These are phyloP conservation scores for Peronosclerospora sorghi DNA, from an alignment of 352 stramenopile species.

Conservation along the genomic window DNA sequence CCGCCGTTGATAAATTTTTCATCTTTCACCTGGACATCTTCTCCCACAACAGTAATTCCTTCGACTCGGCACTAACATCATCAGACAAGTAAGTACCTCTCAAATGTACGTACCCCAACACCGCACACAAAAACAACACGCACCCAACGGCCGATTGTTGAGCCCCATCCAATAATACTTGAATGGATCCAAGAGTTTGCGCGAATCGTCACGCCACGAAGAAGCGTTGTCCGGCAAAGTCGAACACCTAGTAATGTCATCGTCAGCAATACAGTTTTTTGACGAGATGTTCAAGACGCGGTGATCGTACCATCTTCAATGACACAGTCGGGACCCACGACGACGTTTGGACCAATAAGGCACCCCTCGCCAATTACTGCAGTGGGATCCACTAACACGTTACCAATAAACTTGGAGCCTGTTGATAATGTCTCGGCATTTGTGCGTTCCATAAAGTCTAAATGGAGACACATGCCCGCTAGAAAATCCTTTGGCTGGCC, in stretches of 20 bases:
- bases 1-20: slow-evolving; percentile 85
- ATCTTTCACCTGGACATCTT: slow-evolving; percentile 83
- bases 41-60: slow-evolving; percentile 73
- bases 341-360: slow-evolving; percentile 78
- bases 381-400: slow-evolving; percentile 75
- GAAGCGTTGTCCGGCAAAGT: slow-evolving; percentile 68
- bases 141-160: slow-evolving; percentile 78
- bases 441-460: slow-evolving; percentile 56
- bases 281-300: no score
- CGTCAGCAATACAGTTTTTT: no score
- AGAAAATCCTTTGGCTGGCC: slow-evolving; percentile 86
- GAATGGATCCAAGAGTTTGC: slow-evolving; percentile 80
- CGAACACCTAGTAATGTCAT: slow-evolving; percentile 52
- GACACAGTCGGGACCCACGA: slow-evolving; percentile 69
- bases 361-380: slow-evolving; percentile 67
- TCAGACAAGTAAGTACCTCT: background rate
- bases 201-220: slow-evolving; percentile 64
- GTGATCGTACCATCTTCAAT: slow-evolving; percentile 63
- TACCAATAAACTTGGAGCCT: slow-evolving; percentile 68
- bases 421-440: slow-evolving; percentile 37
- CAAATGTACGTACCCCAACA: background rate
- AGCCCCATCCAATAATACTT: slow-evolving; percentile 85
- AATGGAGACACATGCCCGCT: slow-evolving; percentile 76
- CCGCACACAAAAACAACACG: slow-evolving; percentile 1
- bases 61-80: slow-evolving; percentile 62